phyloP scores from a whole-genome alignment of 2,329 filamentous ascomycete species.

The Nemania sp. region DNA sequence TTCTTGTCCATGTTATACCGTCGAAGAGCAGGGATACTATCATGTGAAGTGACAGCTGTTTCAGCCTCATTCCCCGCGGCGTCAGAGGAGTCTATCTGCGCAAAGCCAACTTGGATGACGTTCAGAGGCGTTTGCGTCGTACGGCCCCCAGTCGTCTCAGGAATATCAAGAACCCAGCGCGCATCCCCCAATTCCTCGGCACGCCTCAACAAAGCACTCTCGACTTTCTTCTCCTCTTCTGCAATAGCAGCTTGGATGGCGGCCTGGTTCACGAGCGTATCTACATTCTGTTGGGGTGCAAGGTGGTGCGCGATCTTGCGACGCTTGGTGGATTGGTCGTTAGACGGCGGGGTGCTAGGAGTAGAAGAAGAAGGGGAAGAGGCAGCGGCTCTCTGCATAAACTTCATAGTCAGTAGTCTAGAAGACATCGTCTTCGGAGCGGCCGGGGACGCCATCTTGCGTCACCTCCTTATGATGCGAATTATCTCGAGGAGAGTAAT shows the following conservation, averaged over 20 bases:
- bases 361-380: constrained; percentile 64
- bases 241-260: constrained; percentile 73
- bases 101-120: constrained; percentile 73
- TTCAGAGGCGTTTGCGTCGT: constrained; percentile 58
- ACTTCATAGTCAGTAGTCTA: constrained; percentile 93
- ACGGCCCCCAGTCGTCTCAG: constrained; percentile 51
- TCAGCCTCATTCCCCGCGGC: constrained; percentile 41
- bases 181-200: constrained; percentile 75
- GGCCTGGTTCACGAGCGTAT: constrained; percentile 66
- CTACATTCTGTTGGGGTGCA: constrained; percentile 52
- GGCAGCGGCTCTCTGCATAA: constrained; percentile 90
- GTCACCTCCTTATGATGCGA: constrained; percentile 12
- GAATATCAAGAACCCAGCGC: constrained; percentile 78
- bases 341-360: constrained; percentile 57
- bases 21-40: constrained; percentile 43
- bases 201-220: constrained; percentile 70
- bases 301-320: constrained; percentile 62
- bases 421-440: constrained; percentile 83
- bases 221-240: constrained; percentile 74
- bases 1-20: constrained; percentile 52
- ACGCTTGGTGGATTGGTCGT: constrained; percentile 71
- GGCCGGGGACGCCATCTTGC: constrained; percentile 63
- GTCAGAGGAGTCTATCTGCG: constrained; percentile 53
- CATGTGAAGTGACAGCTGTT: constrained; percentile 34
- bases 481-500: not conserved